Percentiles rank a stretch among this genome's conserved stretches.
These are phyloP conservation scores for Sideroxylon spinosum DNA, from an alignment of 179 eudicot genomes.

Conservation along the genomic window DNA sequence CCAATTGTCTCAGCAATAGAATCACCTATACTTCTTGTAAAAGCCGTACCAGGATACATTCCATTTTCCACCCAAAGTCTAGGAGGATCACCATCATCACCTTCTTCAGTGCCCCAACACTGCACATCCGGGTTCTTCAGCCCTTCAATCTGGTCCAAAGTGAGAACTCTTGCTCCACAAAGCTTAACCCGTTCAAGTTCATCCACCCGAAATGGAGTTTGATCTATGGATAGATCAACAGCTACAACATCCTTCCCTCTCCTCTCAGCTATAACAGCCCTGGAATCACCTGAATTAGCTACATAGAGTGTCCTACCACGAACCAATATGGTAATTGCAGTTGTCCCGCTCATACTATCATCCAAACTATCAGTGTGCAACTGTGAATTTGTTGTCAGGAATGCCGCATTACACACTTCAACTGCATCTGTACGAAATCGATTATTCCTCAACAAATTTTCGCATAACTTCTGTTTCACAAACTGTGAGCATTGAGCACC, in stretches of 20 bases:
- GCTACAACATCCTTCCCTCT: conserved; percentile 73
- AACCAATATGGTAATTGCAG: conserved; percentile 87
- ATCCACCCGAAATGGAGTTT: conserved; percentile 84
- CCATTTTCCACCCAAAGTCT: conserved; percentile 95
- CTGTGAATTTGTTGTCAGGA: conserved; percentile 73
- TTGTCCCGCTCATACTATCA: conserved; percentile 99
- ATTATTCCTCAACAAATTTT: conserved; percentile 75
- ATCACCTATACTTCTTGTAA: conserved; percentile 93
- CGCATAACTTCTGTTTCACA: conserved; percentile 78
- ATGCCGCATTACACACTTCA: conserved; percentile 83
- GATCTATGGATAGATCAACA: conserved; percentile 84
- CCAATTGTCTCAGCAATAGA: conserved; percentile 94
- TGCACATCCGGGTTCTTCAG: conserved; percentile 82
- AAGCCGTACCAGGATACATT: conserved; percentile 99
- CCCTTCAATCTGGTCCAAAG: conserved; percentile 98
- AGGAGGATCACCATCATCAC: conserved; percentile 98
- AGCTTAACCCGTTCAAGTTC: conserved; percentile 87
- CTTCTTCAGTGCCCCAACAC: conserved; percentile 99
- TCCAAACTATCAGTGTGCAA: conserved; percentile 78
- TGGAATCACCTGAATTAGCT: conserved; percentile 92
- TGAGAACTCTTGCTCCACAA: conserved; percentile 94
- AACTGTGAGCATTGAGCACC: conserved; percentile 95
- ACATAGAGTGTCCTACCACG: conserved; percentile 74
- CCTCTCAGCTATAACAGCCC: conserved; percentile 89
- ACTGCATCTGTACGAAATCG: conserved; percentile 59